Evolutionary conservation across 1,284 basidiomycete species (phyloP), one percentile per base, ranked within the genome.

Genomic region (Tilletia horrida): DNA sequence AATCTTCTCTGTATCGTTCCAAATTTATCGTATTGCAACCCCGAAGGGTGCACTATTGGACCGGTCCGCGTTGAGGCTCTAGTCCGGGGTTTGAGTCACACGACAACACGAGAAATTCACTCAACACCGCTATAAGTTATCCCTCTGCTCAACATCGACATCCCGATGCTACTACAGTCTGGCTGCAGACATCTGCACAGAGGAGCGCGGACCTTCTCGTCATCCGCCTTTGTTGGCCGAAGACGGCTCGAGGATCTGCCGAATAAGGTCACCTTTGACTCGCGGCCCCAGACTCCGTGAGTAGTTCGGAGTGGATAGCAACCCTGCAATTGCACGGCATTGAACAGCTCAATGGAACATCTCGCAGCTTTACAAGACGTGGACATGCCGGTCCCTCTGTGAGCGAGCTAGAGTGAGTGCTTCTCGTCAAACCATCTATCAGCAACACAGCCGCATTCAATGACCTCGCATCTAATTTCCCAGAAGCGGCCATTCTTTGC

Each of bases 1-100:
- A 81, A 81, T 81, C 79, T 81, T 81, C 78, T 81, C 80, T 81
- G 79, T 80, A 80, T 80, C 75, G 79, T 80, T 81, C 79, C 79
- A 80, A 78, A 76, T 77, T 78, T 77, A 77, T 72, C 69, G 67
- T 72, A 72, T 72, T 61, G 63, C 21, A 61, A 45, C 65, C 65
- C 35, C 59, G 3, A 63, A 52, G 50, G 50, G 50, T 52, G 50
- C 50, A 27, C 6, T 3, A 52, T 13, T 21, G 3, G n/a, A 11
- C 23, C 21, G 13, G 13, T 3, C 13, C 8, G n/a, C 6, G 50
- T 8, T 13, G 21, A 3, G 18, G 21, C 11, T 25, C n/a, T n/a
- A n/a, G 13, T 25, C 23, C 23, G 23, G 50, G 27, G 21, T 52
- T 52, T 27, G 50, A 13, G 50, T 52, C 50, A 27, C 21, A 52